Evolutionary conservation across 78 protist genomes (phyloP).

Genomic region (Dictyostelium capitatum): DNA sequence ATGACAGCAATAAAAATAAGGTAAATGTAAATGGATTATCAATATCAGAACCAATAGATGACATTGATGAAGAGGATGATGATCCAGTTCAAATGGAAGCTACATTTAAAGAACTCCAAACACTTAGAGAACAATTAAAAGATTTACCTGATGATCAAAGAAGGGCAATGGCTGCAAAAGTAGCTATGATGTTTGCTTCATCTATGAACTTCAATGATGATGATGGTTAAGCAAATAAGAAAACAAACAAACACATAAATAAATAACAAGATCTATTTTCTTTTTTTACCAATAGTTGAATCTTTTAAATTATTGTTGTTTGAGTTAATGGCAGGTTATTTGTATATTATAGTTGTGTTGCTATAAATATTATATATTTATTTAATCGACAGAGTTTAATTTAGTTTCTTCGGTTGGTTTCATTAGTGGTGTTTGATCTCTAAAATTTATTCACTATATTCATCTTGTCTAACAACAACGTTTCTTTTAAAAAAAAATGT

Average conservation of each 20-base stretch:
- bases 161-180: constrained; percentile 64
- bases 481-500: not conserved
- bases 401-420: constrained; percentile 40
- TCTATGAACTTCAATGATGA: constrained; percentile 11
- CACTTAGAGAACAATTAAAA: constrained; percentile 42
- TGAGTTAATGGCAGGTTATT: not conserved
- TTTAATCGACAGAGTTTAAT: constrained; percentile 76
- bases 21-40: not conserved
- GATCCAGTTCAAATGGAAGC: constrained; percentile 22
- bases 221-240: constrained; percentile 11
- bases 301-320: no score
- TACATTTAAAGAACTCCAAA: constrained; percentile 35
- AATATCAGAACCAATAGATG: constrained; percentile 5
- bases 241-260: not conserved
- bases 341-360: not conserved
- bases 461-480: not conserved
- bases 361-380: not conserved
- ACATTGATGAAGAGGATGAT: not conserved
- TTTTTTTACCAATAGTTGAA: not conserved
- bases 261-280: not conserved
- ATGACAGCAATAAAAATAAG: not conserved
- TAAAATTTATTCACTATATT: not conserved
- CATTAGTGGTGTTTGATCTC: not conserved
- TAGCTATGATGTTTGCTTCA: constrained; percentile 74
- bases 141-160: constrained; percentile 52